Evolutionary conservation across 2,329 filamentous ascomycete species (phyloP).

Genomic region (Diaporthe batatas): DNA sequence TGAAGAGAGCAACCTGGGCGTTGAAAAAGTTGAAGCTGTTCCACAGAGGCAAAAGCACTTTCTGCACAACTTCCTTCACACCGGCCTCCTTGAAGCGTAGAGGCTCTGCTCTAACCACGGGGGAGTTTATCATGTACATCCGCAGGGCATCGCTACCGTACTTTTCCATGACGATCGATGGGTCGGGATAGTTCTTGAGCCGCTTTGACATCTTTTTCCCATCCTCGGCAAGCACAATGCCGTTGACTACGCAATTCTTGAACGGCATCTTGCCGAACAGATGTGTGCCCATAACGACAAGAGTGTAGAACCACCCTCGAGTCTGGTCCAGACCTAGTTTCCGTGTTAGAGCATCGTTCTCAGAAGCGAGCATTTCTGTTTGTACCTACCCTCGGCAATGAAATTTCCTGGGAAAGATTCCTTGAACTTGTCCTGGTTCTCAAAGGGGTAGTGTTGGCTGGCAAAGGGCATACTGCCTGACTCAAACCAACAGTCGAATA

Average conservation of each 20-base stretch:
- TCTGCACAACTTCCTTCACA: conserved; percentile 94
- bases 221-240: conserved; percentile 92
- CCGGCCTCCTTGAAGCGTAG: conserved; percentile 91
- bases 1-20: conserved; percentile 85
- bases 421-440: conserved; percentile 85
- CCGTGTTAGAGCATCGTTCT: background rate
- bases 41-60: conserved; percentile 91
- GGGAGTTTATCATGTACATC: conserved; percentile 97
- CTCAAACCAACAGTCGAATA: conserved; percentile 98
- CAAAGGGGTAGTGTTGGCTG: conserved; percentile 91
- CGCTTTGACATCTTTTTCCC: conserved; percentile 99
- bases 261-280: conserved; percentile 89
- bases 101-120: conserved; percentile 91
- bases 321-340: conserved; percentile 79
- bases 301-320: conserved; percentile 95
- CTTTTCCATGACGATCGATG: conserved; percentile 82
- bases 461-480: conserved; percentile 97
- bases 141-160: conserved; percentile 94
- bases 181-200: conserved; percentile 95
- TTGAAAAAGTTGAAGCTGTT: conserved; percentile 98
- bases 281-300: conserved; percentile 89
- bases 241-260: conserved; percentile 96
- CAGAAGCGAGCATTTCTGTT: conserved; percentile 52
- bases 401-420: conserved; percentile 91
- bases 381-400: conserved; percentile 77